These are phyloP conservation scores for Flaveria robusta DNA, from an alignment of 129 eudicot genomes.

Conservation along the genomic window DNA sequence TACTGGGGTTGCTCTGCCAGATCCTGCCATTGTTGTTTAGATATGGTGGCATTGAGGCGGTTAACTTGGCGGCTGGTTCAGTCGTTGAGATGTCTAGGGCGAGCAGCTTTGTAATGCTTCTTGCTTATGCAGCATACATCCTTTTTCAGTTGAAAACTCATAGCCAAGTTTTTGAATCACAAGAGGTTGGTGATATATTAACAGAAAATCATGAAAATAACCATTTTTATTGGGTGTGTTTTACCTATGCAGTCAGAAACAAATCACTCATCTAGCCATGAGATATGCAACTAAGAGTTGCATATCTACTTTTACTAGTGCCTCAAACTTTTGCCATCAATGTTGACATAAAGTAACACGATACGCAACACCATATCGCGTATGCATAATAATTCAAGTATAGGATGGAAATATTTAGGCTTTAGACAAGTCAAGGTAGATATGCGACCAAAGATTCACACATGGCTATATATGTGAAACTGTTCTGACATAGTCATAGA, in stretches of 20 bases:
- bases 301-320: background rate
- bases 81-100: constrained; percentile 67
- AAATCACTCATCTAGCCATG: background rate
- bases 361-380: background rate
- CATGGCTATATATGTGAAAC: background rate
- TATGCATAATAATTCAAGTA: no score
- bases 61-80: background rate
- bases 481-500: background rate
- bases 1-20: constrained; percentile 78
- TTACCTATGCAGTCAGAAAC: background rate
- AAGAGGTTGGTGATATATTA: constrained; percentile 45
- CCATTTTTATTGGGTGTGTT: background rate
- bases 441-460: background rate
- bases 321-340: background rate
- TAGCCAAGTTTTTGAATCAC: constrained; percentile 59
- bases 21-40: constrained; percentile 57
- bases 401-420: no score
- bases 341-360: background rate
- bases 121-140: constrained; percentile 69
- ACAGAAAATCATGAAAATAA: background rate
- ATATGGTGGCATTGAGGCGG: constrained; percentile 14
- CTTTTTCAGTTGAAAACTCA: constrained; percentile 82
- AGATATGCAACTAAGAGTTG: background rate
- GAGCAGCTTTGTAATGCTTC: constrained; percentile 66
- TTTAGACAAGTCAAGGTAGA: background rate